A percentile compares a stretch with the other conserved stretches of the same genome.
phyloP scores from a whole-genome alignment of 768 basidiomycete genomes.

The Termitomyces eurrhizus region DNA sequence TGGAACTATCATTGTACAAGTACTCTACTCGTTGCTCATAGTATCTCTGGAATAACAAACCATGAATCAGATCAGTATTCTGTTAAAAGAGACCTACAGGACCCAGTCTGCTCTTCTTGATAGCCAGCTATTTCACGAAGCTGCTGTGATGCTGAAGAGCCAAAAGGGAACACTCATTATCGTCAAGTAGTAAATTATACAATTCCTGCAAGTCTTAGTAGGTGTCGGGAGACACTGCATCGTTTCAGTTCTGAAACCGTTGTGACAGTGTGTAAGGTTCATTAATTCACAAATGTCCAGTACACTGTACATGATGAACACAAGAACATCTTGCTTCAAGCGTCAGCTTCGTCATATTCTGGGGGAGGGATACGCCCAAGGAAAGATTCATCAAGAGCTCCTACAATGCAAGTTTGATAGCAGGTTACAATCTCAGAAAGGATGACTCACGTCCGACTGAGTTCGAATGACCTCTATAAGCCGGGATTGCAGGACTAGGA shows the following conservation, averaged over 20 bases:
- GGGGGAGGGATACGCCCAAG: conserved; percentile 19
- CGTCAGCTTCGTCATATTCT: not conserved
- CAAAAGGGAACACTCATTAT: not conserved
- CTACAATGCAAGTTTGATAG: conserved; percentile 17
- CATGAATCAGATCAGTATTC: not conserved
- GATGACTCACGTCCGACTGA: conserved; percentile 33
- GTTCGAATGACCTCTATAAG: conserved; percentile 35
- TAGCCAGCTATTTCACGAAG: not conserved
- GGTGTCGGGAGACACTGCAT: not conserved
- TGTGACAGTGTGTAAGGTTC: too few relatives aligned
- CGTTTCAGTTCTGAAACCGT: not conserved
- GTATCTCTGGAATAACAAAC: not conserved
- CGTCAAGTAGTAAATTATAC: not conserved
- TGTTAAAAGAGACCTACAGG: not conserved
- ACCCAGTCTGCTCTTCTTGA: not conserved
- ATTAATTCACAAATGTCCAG: not conserved
- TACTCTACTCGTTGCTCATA: not conserved
- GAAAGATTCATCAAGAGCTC: conserved; percentile 39
- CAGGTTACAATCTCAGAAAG: not conserved
- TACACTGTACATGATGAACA: not conserved
- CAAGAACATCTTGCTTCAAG: not conserved
- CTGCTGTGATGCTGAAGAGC: not conserved
- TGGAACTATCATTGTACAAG: too few relatives aligned
- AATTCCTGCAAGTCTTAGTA: not conserved
- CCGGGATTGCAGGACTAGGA: conserved; percentile 39